Evolutionary conservation across 768 basidiomycete species (phyloP).

Genomic region (Mycena capillaripes): DNA sequence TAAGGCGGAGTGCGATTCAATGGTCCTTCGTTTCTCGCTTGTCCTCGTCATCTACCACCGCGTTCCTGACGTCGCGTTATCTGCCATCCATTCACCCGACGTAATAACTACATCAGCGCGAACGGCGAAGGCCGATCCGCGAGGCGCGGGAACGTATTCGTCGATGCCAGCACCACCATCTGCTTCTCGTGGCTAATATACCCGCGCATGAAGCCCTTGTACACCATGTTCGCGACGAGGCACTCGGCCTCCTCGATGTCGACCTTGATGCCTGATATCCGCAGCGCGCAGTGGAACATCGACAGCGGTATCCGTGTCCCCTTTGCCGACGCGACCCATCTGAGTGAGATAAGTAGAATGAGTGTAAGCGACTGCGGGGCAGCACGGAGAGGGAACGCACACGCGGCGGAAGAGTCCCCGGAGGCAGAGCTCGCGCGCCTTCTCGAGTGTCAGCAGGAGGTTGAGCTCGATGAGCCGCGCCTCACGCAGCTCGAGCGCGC

Average conservation of each 20-base stretch:
- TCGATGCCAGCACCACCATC: constrained; percentile 90
- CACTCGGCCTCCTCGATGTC: constrained; percentile 91
- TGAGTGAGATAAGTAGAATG: constrained; percentile 44
- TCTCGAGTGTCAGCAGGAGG: constrained; percentile 89
- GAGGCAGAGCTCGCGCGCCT: constrained; percentile 89
- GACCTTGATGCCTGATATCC: constrained; percentile 74
- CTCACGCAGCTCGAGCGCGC: constrained; percentile 79
- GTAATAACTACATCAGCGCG: constrained; percentile 45
- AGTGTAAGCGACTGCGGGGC: background rate
- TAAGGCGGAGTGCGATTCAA: background rate
- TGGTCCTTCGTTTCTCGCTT: background rate
- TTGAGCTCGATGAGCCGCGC: constrained; percentile 86
- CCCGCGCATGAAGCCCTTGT: constrained; percentile 91
- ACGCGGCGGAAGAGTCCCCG: constrained; percentile 85
- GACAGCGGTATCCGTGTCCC: constrained; percentile 84
- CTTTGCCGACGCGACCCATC: constrained; percentile 86
- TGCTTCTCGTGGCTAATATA: constrained; percentile 97
- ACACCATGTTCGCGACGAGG: constrained; percentile 95
- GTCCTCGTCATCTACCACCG: background rate
- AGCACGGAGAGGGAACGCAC: constrained; percentile 57
- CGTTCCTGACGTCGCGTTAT: background rate
- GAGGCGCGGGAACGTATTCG: constrained; percentile 85
- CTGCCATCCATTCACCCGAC: background rate
- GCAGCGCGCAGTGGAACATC: constrained; percentile 84
- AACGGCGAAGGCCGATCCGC: constrained; percentile 74